Conservation (phyloP, 495 filamentous ascomycete species). For the Penicillium argentinense region DNA sequence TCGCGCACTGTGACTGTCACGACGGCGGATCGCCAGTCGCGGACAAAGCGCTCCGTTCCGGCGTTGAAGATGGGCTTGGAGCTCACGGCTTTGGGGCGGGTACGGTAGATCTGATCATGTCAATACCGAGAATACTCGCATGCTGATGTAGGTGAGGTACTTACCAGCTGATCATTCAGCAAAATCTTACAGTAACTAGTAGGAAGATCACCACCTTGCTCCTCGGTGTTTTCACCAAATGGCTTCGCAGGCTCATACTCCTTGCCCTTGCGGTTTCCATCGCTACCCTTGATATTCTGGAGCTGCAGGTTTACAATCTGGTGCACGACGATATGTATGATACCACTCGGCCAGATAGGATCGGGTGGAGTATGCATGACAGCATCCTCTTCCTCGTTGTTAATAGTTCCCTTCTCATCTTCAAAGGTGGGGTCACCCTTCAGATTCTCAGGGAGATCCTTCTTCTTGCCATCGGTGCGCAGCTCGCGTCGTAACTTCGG, state of each 20-base stretch:
- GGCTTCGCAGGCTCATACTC: conserved; percentile 90
- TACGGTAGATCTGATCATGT: conserved; percentile 67
- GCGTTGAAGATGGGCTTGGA: conserved; percentile 96
- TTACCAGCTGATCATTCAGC: conserved; percentile 80
- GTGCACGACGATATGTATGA: conserved; percentile 81
- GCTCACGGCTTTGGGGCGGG: conserved; percentile 84
- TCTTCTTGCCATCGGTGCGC: conserved; percentile 81
- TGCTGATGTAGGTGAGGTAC: background rate
- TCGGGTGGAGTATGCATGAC: conserved; percentile 89
- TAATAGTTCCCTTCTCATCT: conserved; percentile 82
- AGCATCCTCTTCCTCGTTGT: conserved; percentile 74
- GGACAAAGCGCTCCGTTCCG: conserved; percentile 90
- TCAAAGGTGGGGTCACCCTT: conserved; percentile 75
- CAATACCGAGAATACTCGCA: background rate
- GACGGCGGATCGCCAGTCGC: conserved; percentile 87
- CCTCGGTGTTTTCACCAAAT: conserved; percentile 80
- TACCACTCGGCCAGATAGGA: conserved; percentile 87
- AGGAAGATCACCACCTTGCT: conserved; percentile 73
- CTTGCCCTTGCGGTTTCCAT: conserved; percentile 65
- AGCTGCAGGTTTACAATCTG: conserved; percentile 94
- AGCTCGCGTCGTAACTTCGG: conserved; percentile 80
- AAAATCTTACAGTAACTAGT: conserved; percentile 90
- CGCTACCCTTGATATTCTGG: conserved; percentile 65
- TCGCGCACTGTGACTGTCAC: conserved; percentile 87
- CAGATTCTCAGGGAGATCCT: conserved; percentile 67